Conservation (phyloP, 2,329 filamentous ascomycete genomes). For the Phymatotrichopsis omnivora region DNA sequence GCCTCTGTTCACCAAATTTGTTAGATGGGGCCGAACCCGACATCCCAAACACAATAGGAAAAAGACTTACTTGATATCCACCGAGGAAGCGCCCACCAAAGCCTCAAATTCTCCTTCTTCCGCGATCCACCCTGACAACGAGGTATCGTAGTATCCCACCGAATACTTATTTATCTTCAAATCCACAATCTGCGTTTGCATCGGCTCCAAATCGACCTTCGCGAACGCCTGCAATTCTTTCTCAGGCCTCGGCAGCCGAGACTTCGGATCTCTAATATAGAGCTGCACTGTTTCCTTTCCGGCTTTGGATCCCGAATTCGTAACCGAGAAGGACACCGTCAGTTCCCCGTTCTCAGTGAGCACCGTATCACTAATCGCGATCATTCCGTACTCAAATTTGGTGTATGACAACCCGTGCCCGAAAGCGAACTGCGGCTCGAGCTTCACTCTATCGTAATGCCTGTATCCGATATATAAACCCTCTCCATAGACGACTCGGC, state of each 20-base stretch:
- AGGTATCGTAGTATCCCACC: slow-evolving; percentile 52
- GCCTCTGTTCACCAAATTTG: slow-evolving; percentile 36
- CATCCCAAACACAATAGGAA: not conserved
- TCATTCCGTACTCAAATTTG: slow-evolving; percentile 52
- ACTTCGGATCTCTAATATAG: slow-evolving; percentile 55
- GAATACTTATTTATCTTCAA: slow-evolving; percentile 41
- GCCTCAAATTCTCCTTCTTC: slow-evolving; percentile 54
- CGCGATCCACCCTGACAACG: slow-evolving; percentile 51
- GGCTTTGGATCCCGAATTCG: slow-evolving; percentile 45
- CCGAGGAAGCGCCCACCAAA: slow-evolving; percentile 51
- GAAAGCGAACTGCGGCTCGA: slow-evolving; percentile 57
- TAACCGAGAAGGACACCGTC: slow-evolving; percentile 34
- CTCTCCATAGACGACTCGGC: slow-evolving; percentile 59
- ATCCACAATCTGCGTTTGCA: slow-evolving; percentile 39
- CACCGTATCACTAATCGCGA: slow-evolving; percentile 38
- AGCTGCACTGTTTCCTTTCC: slow-evolving; percentile 58
- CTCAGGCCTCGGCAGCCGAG: slow-evolving; percentile 52
- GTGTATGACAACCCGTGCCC: slow-evolving; percentile 68
- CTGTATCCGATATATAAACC: slow-evolving; percentile 63
- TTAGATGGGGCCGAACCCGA: slow-evolving; percentile 28
- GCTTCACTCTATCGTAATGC: slow-evolving; percentile 55
- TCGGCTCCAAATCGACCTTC: slow-evolving; percentile 50
- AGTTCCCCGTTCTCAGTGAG: slow-evolving; percentile 32
- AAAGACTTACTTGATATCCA: slow-evolving; percentile 49
- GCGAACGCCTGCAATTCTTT: slow-evolving; percentile 63